Base-by-base conservation (phyloP, 2,329 filamentous ascomycete genomes). In the Ceratocystis lukuohia region DNA sequence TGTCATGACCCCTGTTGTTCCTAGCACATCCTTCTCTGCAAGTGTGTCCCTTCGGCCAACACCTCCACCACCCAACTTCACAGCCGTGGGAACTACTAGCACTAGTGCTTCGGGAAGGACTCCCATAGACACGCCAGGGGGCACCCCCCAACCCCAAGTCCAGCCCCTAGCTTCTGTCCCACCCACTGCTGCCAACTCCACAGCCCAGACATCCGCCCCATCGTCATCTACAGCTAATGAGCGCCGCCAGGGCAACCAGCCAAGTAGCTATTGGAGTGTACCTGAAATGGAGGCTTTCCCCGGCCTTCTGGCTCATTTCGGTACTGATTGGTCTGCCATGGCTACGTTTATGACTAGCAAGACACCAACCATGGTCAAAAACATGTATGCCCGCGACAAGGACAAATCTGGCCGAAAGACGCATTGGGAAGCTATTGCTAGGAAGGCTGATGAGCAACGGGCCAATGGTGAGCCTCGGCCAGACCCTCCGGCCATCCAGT, bases 231-330 rank as follows among this genome's bases (percentile, higher is more conserved):
- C 82, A 20, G 65, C 53, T 25, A 62, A 46, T n/a, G 82, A 85
- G 70, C 80, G 81, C 56, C 82, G 82, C 67, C 74, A 76, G 8
- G 79, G 79, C 25, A 77, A 77, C 66, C 85, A 86, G 70, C 84
- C 87, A 15, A 91, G 88, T 1, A 93, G 89, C 74, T 94, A 94
- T 74, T 94, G 89, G 89, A 93, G 89, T 71, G 89, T 93, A 25
- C 88, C 87, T 1, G 89, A 94, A 75, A 82, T 87, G 65, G 87
- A 82, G 61, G 89, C 92, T 71, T 94, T 94, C 74, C 85, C 87
- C 45, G 82, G 80, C 66, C 80, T 91, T 67, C 79, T 94, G 61
- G 82, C 80, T 63, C 82, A 89, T 65, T 93, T 91, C 76, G 89
- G 89, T 67, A 90, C 87, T 17, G 88, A 94, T 73, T 94, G 88